Evolutionary conservation across 2,329 filamentous ascomycete genomes (phyloP), one percentile per base, ranked within the genome.

Genomic region (Aspergillus intermedius): DNA sequence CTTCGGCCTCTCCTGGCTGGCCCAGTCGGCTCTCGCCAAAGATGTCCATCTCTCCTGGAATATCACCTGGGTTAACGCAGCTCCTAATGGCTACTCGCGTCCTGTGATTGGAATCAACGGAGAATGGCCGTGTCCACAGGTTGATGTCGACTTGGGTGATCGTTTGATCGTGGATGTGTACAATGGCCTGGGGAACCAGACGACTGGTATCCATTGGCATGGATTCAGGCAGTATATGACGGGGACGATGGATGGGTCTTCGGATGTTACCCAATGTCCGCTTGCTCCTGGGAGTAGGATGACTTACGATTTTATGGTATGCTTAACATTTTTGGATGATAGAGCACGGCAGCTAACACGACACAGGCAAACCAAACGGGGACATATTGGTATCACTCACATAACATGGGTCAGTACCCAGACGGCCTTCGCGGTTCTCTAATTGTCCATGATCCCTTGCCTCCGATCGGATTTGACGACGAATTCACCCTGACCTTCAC

Each of bases 321-420:
- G 34, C 17, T 37, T 37, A n/a, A 9, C n/a, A 1, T 5, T 17
- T 49, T 50, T 54, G 13, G 3, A 17, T 5, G 35, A 54, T 62
- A 54, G 35, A 78, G 76, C 60, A 75, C 10, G 25, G 10, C 25
- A 10, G 34, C n/a, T 37, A n/a, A 37, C 17, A 19, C n/a, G 10
- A 12, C 10, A 7, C 3, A 40, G 37, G 17, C 37, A 6, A 63
- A 81, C 44, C 84, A 88, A 70, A 77, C 83, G 0, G 87, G 86
- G 23, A 87, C 85, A 1, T 90, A 88, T 66, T 90, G 86, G 87
- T 91, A 90, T 56, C 85, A 88, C 63, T 85, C 82, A 4, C 85
- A 88, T 61, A 76, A 77, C 19, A 74, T 76, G 52, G 82, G 77
- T 21, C 84, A 87, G 62, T 88, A 87, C 53, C 83, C 84, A 1